Conservation (phyloP, 2,329 filamentous ascomycete species). For the Aspergillus niger region DNA sequence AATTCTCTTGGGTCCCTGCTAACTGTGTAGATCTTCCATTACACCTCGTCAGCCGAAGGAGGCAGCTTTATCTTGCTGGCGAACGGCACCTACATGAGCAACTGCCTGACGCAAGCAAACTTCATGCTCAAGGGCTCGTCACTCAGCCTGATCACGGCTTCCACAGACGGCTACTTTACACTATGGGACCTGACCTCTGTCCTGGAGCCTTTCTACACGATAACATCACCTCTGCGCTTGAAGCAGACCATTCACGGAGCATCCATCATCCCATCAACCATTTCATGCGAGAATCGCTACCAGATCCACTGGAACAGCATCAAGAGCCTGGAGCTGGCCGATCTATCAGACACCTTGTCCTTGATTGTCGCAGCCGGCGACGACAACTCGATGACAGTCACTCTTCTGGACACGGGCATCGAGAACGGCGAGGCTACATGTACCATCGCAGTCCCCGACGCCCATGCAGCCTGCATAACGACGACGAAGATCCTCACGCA, state of each 20-base stretch:
- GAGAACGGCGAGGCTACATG: constrained; percentile 24
- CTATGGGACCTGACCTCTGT: constrained; percentile 55
- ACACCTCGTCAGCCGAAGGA: constrained; percentile 27
- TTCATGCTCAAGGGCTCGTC: constrained; percentile 49
- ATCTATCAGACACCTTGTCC: constrained; percentile 36
- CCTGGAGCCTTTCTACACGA: constrained; percentile 32
- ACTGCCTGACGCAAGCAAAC: constrained; percentile 70
- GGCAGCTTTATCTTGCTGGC: constrained; percentile 49
- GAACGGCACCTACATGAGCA: constrained; percentile 65
- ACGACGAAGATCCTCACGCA: constrained; percentile 37
- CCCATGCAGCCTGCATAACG: constrained; percentile 50
- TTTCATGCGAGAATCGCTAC: constrained; percentile 41
- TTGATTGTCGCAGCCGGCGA: constrained; percentile 79
- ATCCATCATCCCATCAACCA: constrained; percentile 19
- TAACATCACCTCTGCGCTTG: constrained; percentile 23
- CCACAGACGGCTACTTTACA: constrained; percentile 77
- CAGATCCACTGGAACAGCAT: constrained; percentile 78
- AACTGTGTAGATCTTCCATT: constrained; percentile 49
- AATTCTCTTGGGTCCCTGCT: constrained; percentile 7
- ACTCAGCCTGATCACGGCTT: constrained; percentile 58
- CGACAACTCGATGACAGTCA: constrained; percentile 75
- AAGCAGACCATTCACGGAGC: constrained; percentile 28
- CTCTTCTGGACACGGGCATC: constrained; percentile 39
- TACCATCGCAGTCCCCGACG: constrained; percentile 42
- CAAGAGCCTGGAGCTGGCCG: constrained; percentile 55